Evolutionary conservation across 192 early-diverging fungal genomes (phyloP).

Genomic region (Podochytrium sp.): DNA sequence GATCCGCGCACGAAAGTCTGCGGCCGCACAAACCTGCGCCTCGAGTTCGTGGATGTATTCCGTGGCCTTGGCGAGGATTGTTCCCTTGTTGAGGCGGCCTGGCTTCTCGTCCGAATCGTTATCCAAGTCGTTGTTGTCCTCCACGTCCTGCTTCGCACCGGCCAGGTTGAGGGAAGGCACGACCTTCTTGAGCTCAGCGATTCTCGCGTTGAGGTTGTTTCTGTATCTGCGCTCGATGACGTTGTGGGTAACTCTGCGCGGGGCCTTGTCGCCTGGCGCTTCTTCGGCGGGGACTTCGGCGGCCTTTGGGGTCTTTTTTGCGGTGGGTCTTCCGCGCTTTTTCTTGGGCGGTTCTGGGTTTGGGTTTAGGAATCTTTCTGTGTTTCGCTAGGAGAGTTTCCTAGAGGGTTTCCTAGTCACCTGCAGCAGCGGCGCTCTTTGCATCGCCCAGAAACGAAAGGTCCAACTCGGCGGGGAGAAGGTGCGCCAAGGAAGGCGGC

Average conservation of each 20-base stretch:
- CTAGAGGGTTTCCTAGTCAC: background rate
- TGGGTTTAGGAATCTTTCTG: background rate
- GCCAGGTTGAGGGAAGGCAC: constrained; percentile 79
- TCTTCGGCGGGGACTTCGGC: background rate
- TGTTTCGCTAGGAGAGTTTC: background rate
- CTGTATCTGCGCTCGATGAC: constrained; percentile 93
- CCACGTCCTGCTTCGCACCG: constrained; percentile 37
- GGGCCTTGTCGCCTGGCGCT: background rate
- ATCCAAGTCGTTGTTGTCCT: constrained; percentile 62
- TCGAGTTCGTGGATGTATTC: constrained; percentile 78
- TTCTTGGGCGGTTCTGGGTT: background rate
- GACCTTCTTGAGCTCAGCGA: constrained; percentile 80
- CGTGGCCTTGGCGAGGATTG: constrained; percentile 86
- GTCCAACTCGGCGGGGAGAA: background rate
- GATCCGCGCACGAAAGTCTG: background rate
- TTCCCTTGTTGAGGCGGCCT: constrained; percentile 90
- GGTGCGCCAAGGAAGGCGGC: background rate
- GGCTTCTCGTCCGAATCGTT: background rate
- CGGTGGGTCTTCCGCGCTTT: constrained; percentile 23
- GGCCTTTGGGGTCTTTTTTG: background rate
- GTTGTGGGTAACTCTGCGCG: constrained; percentile 91
- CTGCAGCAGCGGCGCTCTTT: background rate
- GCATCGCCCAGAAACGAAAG: background rate
- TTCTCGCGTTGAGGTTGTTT: constrained; percentile 97
- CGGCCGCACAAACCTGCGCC: background rate